Base-by-base conservation (phyloP, 129 eudicot species). In the Arctium lappa region DNA sequence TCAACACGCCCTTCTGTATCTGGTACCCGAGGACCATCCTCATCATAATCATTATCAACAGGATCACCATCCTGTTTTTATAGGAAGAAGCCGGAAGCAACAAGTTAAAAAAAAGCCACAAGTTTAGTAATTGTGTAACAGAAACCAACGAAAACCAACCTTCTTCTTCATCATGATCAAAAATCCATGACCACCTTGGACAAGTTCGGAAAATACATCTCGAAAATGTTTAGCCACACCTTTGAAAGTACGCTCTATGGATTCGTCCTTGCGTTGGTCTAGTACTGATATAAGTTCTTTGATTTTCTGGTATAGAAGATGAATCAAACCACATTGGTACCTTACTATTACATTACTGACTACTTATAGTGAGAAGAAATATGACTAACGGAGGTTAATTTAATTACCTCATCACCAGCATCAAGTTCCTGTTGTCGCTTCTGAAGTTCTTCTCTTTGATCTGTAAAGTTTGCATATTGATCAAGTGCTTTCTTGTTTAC, bases 401-500 rank as follows among this genome's bases (percentile, higher is more conserved):
- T 40, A 71, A 79, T 69, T 86, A 96, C 99, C 97, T 93, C 98
- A 86, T 96, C 99, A 83, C 99, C 97, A 74, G 94, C 97, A 90
- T 96, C 90, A 81, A 96, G 86, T 88, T 96, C 99, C 50, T 91
- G 94, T 89, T 96, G 98, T 79, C 99, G 89, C 75, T 87, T 89
- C 89, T 96, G 98, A 69, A 96, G 93, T 84, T 91, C 91, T 88
- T 93, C 98, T 46, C 99, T 82, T 88, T 96, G 99, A 83, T 96
- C 98, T 40, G 98, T 93, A 74, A 96, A 96, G 90, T 93, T 96
- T 70, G 94, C 93, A 88, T 93, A 96, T 68, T 96, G 99, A 90
- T 96, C 99, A 69, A 96, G 98, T 78, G 99, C 99, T 86, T 96
- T 96, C 88, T 93, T 96, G 89, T 96, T 96, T 83, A 96, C 99